Evolutionary conservation across 129 eudicot genomes (phyloP), one percentile per base, ranked within the genome.

Genomic region (Smallanthus sonchifolius): DNA sequence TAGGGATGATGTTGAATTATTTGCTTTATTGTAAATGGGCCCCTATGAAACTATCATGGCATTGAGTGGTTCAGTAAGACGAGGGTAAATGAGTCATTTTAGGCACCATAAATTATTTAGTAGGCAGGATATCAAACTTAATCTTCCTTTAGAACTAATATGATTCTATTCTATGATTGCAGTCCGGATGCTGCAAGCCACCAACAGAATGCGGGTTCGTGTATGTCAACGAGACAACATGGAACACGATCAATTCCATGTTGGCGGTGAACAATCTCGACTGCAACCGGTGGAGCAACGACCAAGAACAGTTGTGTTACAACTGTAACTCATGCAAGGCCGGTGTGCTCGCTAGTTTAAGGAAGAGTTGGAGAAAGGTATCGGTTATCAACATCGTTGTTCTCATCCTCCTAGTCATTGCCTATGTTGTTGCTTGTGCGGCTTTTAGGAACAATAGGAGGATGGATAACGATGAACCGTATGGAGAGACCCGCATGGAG

Each of bases 131-230:
- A 24, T 24, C 30, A 24, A 24, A 24, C 30, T 24, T 24, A 24
- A 45, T 45, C 10, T 45, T 45, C 15, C 35, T 6, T 2, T 5
- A 34, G 35, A 51, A 49, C 19, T 15, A 5, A 49, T 49, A 24
- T n/a, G n/a, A 49, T 49, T 47, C n/a, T 4, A 47, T 48, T n/a
- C 30, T 9, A 30, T 43, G 16, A n/a, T 61, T 87, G 57, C 42
- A 93, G 98, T 93, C 98, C 2, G 98, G 98, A 36, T 93, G 98
- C 65, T 93, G 98, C 85, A 93, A 93, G 71, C 98, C 98, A 7
- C 98, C 91, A 7, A 83, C 92, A 3, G 91, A 87, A 42, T 93
- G 98, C 20, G 96, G 96, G 5, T 93, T 69, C 65, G 14, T 40
- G 19, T 93, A 93, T 28, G 57, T 43, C 20, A 93, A 93, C 61